Evolutionary conservation across 805 yeast species (phyloP), one percentile per base, ranked within the genome.

Genomic region (Teunomyces tritomae): DNA sequence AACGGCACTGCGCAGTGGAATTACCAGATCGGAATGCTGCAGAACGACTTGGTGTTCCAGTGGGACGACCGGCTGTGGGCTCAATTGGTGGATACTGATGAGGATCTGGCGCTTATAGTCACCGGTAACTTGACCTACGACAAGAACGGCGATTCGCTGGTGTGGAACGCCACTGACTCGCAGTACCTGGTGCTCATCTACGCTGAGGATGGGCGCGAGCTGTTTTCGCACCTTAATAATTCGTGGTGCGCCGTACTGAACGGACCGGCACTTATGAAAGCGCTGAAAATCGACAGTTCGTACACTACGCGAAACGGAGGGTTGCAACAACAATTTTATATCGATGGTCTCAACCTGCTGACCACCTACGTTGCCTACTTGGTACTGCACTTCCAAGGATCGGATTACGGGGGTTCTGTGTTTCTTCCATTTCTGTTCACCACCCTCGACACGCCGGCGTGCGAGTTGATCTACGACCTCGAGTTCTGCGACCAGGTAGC

Each of bases 401-500:
- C 57, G 2, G 57, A 59, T 8, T 67, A 63, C 30, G 92, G 95
- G 4, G 95, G 95, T 5, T 75, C 82, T 3, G 73, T 87, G 0
- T 87, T 80, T 57, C 63, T 70, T 5, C 76, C 76, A 8, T 76
- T 85, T 36, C 63, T 64, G 32, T 87, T 92, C 49, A 76, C 78
- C 35, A 81, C 89, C 1, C 65, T 79, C 63, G 64, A 63, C 24
- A 61, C 74, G 2, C 68, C 71, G 14, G 78, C 87, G 1, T 92
- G 99, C 63, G 80, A 85, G 50, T 67, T 91, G 43, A 78, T 90
- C 13, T 89, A 80, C 61, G 86, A 81, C 49, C 71, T 92, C 49
- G 83, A 79, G 2, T 90, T 90, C 58, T 92, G 99, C 64, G 64
- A 74, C 28, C 79, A 80, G 40, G 95, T 92, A 20, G 94, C 96